phyloP scores from a whole-genome alignment of 257 asterid species.

The Solanum dulcamara region DNA sequence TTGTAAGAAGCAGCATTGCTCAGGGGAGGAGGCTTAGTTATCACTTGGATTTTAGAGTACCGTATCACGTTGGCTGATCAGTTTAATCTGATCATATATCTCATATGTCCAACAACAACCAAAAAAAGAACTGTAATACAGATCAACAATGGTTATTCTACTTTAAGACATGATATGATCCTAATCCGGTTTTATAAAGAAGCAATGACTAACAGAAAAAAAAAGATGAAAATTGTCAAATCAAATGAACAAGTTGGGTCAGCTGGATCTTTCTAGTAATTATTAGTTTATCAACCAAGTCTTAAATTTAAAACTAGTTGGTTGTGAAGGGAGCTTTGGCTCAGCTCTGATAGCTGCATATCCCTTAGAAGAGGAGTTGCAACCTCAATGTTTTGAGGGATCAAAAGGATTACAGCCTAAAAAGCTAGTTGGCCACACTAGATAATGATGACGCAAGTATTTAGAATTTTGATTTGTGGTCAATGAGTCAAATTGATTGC shows the following conservation, averaged over 20 bases:
- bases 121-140: neutral
- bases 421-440: neutral
- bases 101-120: neutral
- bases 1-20: neutral
- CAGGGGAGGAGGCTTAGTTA: neutral
- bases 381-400: neutral
- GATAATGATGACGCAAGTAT: neutral
- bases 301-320: neutral
- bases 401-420: neutral
- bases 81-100: neutral
- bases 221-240: neutral
- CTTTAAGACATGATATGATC: neutral
- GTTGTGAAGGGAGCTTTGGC: neutral
- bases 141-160: neutral
- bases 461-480: neutral
- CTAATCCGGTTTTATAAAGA: neutral
- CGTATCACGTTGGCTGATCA: neutral
- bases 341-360: neutral
- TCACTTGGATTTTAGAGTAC: neutral
- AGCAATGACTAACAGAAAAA: neutral
- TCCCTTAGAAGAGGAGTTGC: neutral
- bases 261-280: neutral
- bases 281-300: neutral
- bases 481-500: neutral
- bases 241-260: neutral